Conservation (phyloP, 306 rosid species). For the Citrullus colocynthis region DNA sequence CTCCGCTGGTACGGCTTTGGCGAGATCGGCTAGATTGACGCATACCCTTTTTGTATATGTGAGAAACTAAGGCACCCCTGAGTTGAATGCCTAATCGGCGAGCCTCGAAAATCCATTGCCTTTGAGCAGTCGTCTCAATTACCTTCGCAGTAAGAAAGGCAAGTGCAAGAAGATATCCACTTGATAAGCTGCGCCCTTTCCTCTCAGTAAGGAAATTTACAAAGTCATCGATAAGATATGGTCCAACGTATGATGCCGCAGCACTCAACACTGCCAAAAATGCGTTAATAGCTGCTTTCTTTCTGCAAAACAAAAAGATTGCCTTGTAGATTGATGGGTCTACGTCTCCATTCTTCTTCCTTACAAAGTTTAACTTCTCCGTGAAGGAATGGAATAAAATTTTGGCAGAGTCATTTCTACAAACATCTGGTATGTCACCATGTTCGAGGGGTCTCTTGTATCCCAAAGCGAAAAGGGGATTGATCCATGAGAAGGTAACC, state of each 20-base stretch:
- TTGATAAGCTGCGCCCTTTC: conserved; percentile 30
- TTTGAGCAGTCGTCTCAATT: conserved; percentile 68
- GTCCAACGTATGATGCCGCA: conserved; percentile 87
- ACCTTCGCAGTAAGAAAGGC: conserved; percentile 67
- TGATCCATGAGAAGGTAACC: conserved; percentile 82
- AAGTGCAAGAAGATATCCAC: conserved; percentile 60
- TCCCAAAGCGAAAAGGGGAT: conserved; percentile 63
- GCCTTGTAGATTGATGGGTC: conserved; percentile 59
- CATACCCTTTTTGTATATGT: conserved; percentile 59
- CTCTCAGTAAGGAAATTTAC: conserved; percentile 48
- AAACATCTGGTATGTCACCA: conserved; percentile 58
- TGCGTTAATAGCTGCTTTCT: conserved; percentile 63
- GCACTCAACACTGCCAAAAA: conserved; percentile 54
- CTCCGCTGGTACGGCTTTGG: conserved; percentile 69
- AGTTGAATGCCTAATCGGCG: conserved; percentile 76
- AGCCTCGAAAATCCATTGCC: conserved; percentile 95
- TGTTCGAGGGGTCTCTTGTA: conserved; percentile 52
- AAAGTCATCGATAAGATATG: conserved; percentile 76
- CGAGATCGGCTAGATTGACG: conserved; percentile 53
- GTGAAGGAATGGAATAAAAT: conserved; percentile 35
- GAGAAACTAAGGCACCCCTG: conserved; percentile 61
- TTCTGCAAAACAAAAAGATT: conserved; percentile 48
- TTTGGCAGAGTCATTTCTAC: conserved; percentile 59
- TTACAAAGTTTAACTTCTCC: conserved; percentile 38
- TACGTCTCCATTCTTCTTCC: conserved; percentile 36